These are phyloP conservation scores for Penicillium angulare DNA, from an alignment of 495 filamentous ascomycete genomes.

Conservation along the genomic window DNA sequence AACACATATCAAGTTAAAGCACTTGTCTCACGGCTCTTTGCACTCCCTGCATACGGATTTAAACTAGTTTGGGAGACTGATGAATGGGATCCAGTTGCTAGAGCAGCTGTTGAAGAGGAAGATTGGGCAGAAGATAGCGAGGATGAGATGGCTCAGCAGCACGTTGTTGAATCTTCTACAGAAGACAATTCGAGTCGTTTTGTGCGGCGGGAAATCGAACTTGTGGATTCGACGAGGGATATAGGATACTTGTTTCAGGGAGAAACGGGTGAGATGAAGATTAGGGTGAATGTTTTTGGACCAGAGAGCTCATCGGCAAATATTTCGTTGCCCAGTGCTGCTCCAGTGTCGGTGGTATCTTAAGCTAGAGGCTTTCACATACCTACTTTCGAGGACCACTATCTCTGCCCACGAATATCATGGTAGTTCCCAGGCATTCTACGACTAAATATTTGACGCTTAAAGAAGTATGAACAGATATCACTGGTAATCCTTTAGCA, in stretches of 20 bases:
- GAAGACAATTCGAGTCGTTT: constrained; percentile 41
- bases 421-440: too few relatives aligned
- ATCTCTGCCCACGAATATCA: too few relatives aligned
- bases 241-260: constrained; percentile 82
- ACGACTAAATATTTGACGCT: too few relatives aligned
- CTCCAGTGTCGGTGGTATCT: too few relatives aligned
- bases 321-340: background rate
- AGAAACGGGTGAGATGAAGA: constrained; percentile 51
- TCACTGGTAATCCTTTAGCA: too few relatives aligned
- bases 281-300: constrained; percentile 62
- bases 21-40: constrained; percentile 69
- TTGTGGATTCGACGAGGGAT: constrained; percentile 76
- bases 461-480: too few relatives aligned
- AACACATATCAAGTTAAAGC: constrained; percentile 81
- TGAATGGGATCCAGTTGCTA: constrained; percentile 73
- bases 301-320: background rate
- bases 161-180: background rate
- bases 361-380: too few relatives aligned
- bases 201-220: constrained; percentile 72
- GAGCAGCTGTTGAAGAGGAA: constrained; percentile 51
- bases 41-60: constrained; percentile 58
- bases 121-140: constrained; percentile 54
- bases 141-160: constrained; percentile 38
- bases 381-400: too few relatives aligned
- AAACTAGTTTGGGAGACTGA: constrained; percentile 78